Base-by-base conservation (phyloP, 2,329 filamentous ascomycete species). In the Colletotrichum horii region DNA sequence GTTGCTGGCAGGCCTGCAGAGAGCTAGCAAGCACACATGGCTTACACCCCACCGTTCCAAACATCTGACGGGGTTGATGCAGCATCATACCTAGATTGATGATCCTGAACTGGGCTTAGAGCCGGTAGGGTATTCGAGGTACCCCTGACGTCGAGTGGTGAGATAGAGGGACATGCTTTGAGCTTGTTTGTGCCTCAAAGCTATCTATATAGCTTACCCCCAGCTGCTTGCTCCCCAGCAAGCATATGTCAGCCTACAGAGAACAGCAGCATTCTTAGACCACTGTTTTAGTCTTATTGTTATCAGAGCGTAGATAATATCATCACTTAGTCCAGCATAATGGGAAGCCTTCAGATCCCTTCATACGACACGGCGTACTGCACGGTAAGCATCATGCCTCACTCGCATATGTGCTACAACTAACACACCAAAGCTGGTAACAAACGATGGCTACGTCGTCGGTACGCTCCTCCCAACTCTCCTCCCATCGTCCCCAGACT, bases 381-480 rank as follows among this genome's bases (percentile, higher is more conserved):
- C 60, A 74, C 71, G 28, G 71, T 74, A 60, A 71, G 71, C 15
- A 12, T 16, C 4, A 19, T 4, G 14, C 2, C 22, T 12, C 11
- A 12, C n/a, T 34, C 0, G 12, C 11, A 14, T 4, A 9, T 6
- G 6, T 16, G 28, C 43, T 6, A 11, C 1, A 9, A 52, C 71
- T 71, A 34, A 74, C 28, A 60, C 12, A n/a, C 12, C 6, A 11
- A 8, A 78, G 77, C 67, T 78, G 30, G 66, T 78, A 9, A 78
- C 75, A 3, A 78, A 77, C 28, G 77, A 78, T 48, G 75, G n/a
- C 32, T 78, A 78, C 56, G 75, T 78, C 16, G 58, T 70, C 4
- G 77, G 77, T 77, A 65, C 34, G 70, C 22, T 26, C 9, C 43
- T 8, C 30, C 16, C 8, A 26, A 11, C n/a, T 52, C n/a, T 4